A percentile compares a stretch with the other conserved stretches of the same genome.
Evolutionary conservation across 441 rosid species (phyloP).

Genomic region (Macaranga tanarius): DNA sequence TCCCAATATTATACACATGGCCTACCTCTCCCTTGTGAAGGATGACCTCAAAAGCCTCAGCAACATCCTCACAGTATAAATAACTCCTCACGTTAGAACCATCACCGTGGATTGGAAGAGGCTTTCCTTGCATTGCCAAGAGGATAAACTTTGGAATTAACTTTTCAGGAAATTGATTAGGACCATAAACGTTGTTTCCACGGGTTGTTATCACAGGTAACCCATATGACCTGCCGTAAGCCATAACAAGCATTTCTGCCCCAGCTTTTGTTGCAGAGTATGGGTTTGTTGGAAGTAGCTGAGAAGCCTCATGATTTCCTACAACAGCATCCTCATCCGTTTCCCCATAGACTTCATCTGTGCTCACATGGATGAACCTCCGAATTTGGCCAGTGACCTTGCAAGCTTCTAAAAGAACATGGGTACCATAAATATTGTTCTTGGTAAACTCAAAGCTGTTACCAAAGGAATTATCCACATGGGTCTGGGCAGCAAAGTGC

Average conservation of each 20-base stretch:
- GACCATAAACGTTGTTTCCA: slow-evolving; percentile 58
- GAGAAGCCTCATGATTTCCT: slow-evolving; percentile 52
- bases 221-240: slow-evolving; percentile 52
- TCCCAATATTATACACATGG: slow-evolving; percentile 80
- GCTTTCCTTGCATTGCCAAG: slow-evolving; percentile 49
- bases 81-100: slow-evolving; percentile 83
- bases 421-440: slow-evolving; percentile 50
- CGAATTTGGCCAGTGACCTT: slow-evolving; percentile 53
- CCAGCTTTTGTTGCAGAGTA: slow-evolving; percentile 56
- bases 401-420: slow-evolving; percentile 53
- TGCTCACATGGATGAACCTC: slow-evolving; percentile 56
- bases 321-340: slow-evolving; percentile 53
- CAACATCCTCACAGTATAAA: slow-evolving; percentile 85
- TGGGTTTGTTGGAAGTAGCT: slow-evolving; percentile 53
- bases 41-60: slow-evolving; percentile 85
- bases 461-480: slow-evolving; percentile 50
- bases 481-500: slow-evolving; percentile 58
- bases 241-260: slow-evolving; percentile 59
- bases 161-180: slow-evolving; percentile 53
- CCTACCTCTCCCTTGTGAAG: slow-evolving; percentile 90
- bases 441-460: slow-evolving; percentile 55
- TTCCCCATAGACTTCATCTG: slow-evolving; percentile 55
- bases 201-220: slow-evolving; percentile 52
- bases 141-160: slow-evolving; percentile 50
- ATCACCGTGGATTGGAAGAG: slow-evolving; percentile 84